Evolutionary conservation across 768 basidiomycete species (phyloP).

Genomic region (Collybia sordida): DNA sequence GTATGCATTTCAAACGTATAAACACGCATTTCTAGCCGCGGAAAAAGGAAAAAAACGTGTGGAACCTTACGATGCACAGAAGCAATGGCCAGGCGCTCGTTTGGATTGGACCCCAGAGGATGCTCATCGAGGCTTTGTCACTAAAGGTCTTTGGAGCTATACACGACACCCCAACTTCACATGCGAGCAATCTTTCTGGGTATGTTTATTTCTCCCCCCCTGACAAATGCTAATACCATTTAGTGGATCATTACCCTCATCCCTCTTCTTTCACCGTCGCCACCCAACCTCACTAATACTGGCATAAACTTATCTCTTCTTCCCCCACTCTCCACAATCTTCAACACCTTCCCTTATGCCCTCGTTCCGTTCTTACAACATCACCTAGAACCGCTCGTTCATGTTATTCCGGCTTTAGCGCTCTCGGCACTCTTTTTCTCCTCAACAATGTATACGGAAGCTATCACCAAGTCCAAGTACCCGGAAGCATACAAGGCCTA

Average conservation of each 20-base stretch:
- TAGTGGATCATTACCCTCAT: conserved; percentile 71
- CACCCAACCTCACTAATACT: conserved; percentile 22
- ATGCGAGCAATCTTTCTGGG: conserved; percentile 90
- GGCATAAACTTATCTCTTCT: conserved; percentile 7
- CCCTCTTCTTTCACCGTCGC: conserved; percentile 50
- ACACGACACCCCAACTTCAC: conserved; percentile 91
- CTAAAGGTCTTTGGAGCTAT: conserved; percentile 84
- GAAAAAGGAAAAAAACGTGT: conserved; percentile 29
- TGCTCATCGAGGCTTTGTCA: conserved; percentile 78
- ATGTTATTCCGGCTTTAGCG: conserved; percentile 54
- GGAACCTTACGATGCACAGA: conserved; percentile 36
- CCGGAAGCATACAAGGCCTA: conserved; percentile 69
- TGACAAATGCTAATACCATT: conserved; percentile 2
- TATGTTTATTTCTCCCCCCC: conserved; percentile 29
- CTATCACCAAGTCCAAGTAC: conserved; percentile 76
- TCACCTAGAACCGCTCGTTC: conserved; percentile 21
- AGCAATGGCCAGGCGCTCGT: conserved; percentile 66
- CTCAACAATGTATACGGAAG: conserved; percentile 81
- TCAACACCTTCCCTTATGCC: conserved; percentile 14
- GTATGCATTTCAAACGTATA: conserved; percentile 80
- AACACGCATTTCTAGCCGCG: conserved; percentile 46
- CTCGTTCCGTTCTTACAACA: conserved; percentile 24
- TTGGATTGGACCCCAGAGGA: conserved; percentile 69
- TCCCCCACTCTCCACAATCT: conserved; percentile 13
- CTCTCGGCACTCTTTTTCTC: conserved; percentile 73